phyloP scores from a whole-genome alignment of 768 basidiomycete genomes.

The Boletus rubescentipes region DNA sequence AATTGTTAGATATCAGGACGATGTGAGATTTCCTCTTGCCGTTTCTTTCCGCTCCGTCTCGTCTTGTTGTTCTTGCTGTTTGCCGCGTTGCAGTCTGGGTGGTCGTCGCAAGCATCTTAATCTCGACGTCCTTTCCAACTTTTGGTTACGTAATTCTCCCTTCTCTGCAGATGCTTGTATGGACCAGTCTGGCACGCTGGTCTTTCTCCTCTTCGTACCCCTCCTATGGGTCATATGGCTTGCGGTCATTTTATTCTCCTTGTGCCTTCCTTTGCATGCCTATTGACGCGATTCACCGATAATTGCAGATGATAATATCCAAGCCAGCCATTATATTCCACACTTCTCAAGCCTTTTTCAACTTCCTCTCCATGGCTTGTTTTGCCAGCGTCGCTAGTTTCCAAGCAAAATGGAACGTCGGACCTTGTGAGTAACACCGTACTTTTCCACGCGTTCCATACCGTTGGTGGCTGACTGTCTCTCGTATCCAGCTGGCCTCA shows the following conservation, averaged over 20 bases:
- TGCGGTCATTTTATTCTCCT: constrained; percentile 49
- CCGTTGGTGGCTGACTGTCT: constrained; percentile 15
- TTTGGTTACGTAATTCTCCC: constrained; percentile 32
- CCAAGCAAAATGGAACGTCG: constrained; percentile 80
- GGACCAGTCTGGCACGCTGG: constrained; percentile 48
- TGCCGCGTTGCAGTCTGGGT: constrained; percentile 18
- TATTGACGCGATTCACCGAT: constrained; percentile 17
- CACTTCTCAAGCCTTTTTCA: constrained; percentile 83
- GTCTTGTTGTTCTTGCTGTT: not conserved
- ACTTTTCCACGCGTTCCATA: not conserved
- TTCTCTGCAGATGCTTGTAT: constrained; percentile 34
- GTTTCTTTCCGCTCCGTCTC: not conserved
- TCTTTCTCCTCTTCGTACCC: constrained; percentile 67
- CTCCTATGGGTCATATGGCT: constrained; percentile 64
- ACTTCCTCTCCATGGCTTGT: constrained; percentile 89
- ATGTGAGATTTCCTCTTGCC: constrained; percentile 50
- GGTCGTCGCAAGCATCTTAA: constrained; percentile 19
- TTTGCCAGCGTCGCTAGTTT: constrained; percentile 88
- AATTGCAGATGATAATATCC: constrained; percentile 77
- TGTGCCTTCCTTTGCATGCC: constrained; percentile 2
- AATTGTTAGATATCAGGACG: constrained; percentile 63
- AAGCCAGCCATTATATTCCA: constrained; percentile 80
- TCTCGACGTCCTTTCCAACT: constrained; percentile 23
- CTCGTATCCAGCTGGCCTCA: constrained; percentile 66
- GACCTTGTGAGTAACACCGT: constrained; percentile 67